These are phyloP conservation scores for Fraxinus paxiana DNA, from an alignment of 305 asterid genomes.

Conservation along the genomic window DNA sequence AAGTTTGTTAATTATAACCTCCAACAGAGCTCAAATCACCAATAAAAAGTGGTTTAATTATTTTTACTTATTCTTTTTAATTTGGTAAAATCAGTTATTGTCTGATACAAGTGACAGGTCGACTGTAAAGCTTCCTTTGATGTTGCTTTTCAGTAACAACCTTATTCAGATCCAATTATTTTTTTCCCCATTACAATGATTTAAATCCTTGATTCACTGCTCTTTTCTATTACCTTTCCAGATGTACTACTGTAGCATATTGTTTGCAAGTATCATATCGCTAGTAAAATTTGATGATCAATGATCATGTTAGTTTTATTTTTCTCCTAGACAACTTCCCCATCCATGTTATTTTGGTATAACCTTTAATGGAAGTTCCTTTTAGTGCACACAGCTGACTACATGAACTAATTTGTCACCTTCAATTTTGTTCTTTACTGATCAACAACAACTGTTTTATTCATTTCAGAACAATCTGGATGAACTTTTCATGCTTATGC, in stretches of 20 bases:
- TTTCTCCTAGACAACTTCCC: not conserved
- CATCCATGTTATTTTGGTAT: slow-evolving; percentile 5
- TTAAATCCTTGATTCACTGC: not conserved
- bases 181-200: not conserved
- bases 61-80: not conserved
- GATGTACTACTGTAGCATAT: not conserved
- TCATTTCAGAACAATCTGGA: slow-evolving; percentile 91
- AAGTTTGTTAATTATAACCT: not conserved
- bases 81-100: not conserved
- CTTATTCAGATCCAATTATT: not conserved
- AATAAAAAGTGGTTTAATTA: not conserved
- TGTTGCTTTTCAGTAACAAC: not conserved
- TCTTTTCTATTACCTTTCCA: not conserved
- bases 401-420: slow-evolving; percentile 2
- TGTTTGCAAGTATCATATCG: not conserved
- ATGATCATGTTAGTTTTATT: not conserved
- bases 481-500: slow-evolving; percentile 99
- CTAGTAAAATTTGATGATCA: not conserved
- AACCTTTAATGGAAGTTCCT: slow-evolving; percentile 17
- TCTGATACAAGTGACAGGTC: not conserved
- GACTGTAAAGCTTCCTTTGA: not conserved
- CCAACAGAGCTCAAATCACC: not conserved
- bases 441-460: slow-evolving; percentile 20
- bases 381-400: slow-evolving; percentile 9
- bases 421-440: slow-evolving; percentile 17